A percentile compares a stretch with the other conserved stretches of the same genome.
phyloP scores from a whole-genome alignment of 2,329 filamentous ascomycete genomes.

The Lizonia empirigonia region DNA sequence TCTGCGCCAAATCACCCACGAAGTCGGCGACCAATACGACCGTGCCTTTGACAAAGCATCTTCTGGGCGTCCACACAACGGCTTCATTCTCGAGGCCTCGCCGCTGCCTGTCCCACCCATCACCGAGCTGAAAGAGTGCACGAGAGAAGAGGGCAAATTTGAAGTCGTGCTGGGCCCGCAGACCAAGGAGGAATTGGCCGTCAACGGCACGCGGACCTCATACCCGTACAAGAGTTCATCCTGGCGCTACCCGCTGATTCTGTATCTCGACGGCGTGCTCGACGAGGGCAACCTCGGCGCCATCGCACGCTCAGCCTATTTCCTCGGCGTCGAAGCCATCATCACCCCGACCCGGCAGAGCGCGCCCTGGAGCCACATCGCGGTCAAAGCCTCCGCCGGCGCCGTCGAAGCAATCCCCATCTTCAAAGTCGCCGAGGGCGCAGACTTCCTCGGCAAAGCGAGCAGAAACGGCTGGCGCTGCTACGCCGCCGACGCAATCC shows the following conservation, averaged over 20 bases:
- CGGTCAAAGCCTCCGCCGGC: slow-evolving; percentile 86
- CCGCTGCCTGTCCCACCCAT: slow-evolving; percentile 76
- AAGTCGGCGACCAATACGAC: slow-evolving; percentile 67
- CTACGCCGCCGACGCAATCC: slow-evolving; percentile 69
- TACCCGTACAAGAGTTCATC: slow-evolving; percentile 55
- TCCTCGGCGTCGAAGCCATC: slow-evolving; percentile 86
- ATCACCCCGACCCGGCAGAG: slow-evolving; percentile 73
- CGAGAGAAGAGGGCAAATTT: slow-evolving; percentile 45
- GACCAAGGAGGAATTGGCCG: slow-evolving; percentile 70
- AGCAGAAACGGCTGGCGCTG: slow-evolving; percentile 77
- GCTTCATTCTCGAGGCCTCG: slow-evolving; percentile 84
- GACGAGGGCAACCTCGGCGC: slow-evolving; percentile 91
- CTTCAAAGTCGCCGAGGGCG: slow-evolving; percentile 70
- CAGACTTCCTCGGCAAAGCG: slow-evolving; percentile 72
- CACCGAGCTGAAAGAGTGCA: slow-evolving; percentile 59
- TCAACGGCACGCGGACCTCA: slow-evolving; percentile 70
- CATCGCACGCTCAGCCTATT: slow-evolving; percentile 86
- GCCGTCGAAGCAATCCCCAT: slow-evolving; percentile 81
- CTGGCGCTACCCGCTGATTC: slow-evolving; percentile 69
- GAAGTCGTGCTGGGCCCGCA: slow-evolving; percentile 63
- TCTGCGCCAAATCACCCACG: slow-evolving; percentile 43
- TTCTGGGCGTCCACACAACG: slow-evolving; percentile 83
- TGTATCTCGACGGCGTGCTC: slow-evolving; percentile 76
- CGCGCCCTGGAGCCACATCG: slow-evolving; percentile 74
- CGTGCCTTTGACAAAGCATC: slow-evolving; percentile 83